Conservation (phyloP, 2,329 filamentous ascomycete species). For the Periglandula ipomoeae region DNA sequence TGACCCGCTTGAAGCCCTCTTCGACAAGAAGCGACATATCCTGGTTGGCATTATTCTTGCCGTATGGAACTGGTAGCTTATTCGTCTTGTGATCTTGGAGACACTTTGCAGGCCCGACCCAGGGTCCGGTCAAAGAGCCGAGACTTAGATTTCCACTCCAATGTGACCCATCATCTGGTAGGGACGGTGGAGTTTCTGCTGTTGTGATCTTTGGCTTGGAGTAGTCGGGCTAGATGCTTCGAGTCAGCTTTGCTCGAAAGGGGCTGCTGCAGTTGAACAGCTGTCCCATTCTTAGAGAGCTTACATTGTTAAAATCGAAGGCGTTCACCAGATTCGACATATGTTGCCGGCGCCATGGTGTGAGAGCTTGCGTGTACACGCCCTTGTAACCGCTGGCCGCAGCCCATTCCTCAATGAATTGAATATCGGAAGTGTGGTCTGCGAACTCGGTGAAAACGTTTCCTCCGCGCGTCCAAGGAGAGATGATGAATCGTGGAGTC, state of each 20-base stretch:
- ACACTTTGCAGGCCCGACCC: slow-evolving; percentile 12
- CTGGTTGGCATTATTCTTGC: slow-evolving; percentile 50
- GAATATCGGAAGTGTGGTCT: slow-evolving; percentile 44
- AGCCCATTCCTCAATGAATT: slow-evolving; percentile 40
- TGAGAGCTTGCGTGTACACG: slow-evolving; percentile 17
- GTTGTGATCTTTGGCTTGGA: slow-evolving; percentile 7
- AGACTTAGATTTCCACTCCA: slow-evolving; percentile 11
- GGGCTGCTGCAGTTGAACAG: no score
- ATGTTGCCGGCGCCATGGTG: slow-evolving; percentile 17
- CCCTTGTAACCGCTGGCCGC: slow-evolving; percentile 23
- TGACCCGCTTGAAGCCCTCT: slow-evolving; percentile 41
- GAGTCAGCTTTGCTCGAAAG: neutral
- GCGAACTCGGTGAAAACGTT: slow-evolving; percentile 43
- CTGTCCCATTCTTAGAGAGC: neutral
- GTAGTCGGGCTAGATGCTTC: slow-evolving; percentile 7
- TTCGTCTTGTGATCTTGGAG: slow-evolving; percentile 7
- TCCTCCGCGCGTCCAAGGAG: slow-evolving; percentile 43
- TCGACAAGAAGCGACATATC: slow-evolving; percentile 69
- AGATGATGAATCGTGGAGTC: slow-evolving; percentile 42
- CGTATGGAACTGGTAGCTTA: slow-evolving; percentile 10
- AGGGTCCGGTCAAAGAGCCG: slow-evolving; percentile 12
- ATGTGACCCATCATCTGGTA: slow-evolving; percentile 4
- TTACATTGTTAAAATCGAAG: slow-evolving; percentile 30
- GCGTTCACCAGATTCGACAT: slow-evolving; percentile 23
- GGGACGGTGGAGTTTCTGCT: slow-evolving; percentile 2